Conservation (phyloP, 768 basidiomycete species). For the Termitomyces eurrhizus region DNA sequence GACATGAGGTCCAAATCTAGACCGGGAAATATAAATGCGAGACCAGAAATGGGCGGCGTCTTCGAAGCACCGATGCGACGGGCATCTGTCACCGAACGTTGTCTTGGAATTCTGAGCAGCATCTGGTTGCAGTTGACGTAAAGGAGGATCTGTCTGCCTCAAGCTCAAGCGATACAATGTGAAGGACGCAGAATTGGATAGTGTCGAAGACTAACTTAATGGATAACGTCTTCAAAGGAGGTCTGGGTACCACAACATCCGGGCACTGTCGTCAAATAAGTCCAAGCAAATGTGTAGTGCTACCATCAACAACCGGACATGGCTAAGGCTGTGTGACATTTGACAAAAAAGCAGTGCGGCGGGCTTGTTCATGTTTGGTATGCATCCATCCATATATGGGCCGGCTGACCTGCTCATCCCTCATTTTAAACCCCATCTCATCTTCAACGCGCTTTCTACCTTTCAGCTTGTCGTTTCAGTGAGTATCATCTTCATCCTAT, state of each 20-base stretch:
- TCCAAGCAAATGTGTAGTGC: not conserved
- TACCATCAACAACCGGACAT: not conserved
- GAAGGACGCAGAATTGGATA: not conserved
- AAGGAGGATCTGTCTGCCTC: not conserved
- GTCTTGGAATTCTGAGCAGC: not conserved
- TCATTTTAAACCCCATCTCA: conserved; percentile 8
- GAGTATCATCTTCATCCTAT: conserved; percentile 3
- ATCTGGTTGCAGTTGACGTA: not conserved
- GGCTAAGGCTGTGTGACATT: conserved; percentile 12
- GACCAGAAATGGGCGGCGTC: not conserved
- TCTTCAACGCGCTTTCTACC: conserved; percentile 22
- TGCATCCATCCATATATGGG: conserved; percentile 19
- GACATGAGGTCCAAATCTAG: not conserved
- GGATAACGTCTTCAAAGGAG: not conserved
- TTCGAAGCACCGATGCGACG: not conserved
- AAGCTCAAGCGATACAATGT: not conserved
- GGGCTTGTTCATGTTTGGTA: conserved; percentile 29
- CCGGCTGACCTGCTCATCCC: conserved; percentile 4
- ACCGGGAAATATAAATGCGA: not conserved
- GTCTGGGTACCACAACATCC: not conserved
- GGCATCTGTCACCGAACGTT: not conserved
- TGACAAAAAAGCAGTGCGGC: conserved; percentile 15
- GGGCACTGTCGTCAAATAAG: not conserved
- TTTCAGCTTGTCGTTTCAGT: conserved; percentile 16
- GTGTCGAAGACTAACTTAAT: not conserved